Conservation (phyloP, 129 eudicot genomes). For the Oenanthe sinensis region DNA sequence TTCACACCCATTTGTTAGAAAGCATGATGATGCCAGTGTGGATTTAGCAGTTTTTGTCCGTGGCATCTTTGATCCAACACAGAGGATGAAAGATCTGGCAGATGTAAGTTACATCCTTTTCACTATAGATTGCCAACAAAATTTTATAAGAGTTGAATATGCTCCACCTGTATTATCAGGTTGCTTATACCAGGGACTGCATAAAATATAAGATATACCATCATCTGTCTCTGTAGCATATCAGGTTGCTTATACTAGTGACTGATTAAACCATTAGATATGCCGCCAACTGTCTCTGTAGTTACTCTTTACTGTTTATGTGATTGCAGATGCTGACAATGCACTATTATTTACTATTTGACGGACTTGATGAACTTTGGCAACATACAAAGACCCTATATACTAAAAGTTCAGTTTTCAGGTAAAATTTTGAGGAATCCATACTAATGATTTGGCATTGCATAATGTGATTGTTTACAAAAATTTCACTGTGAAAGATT, state of each 20-base stretch:
- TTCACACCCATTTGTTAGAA: slow-evolving; percentile 11
- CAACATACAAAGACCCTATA: slow-evolving; percentile 68
- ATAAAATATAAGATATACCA: background rate
- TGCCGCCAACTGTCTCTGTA: background rate
- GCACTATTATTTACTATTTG: slow-evolving; percentile 87
- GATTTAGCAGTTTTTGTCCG: slow-evolving; percentile 41
- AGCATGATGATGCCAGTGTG: slow-evolving; percentile 5
- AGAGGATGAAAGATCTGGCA: slow-evolving; percentile 88
- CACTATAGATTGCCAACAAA: background rate
- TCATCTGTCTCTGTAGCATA: background rate
- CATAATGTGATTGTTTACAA: background rate
- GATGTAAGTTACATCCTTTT: slow-evolving; percentile 54
- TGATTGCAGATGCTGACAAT: slow-evolving; percentile 80
- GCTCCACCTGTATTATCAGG: background rate
- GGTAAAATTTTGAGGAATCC: slow-evolving; percentile 30
- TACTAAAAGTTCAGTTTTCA: slow-evolving; percentile 55
- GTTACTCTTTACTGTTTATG: background rate
- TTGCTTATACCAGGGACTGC: background rate
- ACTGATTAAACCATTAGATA: background rate
- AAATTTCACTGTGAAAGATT: background rate
- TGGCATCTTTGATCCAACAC: slow-evolving; percentile 83
- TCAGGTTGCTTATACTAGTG: background rate
- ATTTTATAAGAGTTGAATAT: background rate
- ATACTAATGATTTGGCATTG: background rate
- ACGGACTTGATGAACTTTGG: slow-evolving; percentile 94